Base-by-base conservation (phyloP, 2,329 filamentous ascomycete species). In the Fusarium miscanthi region DNA sequence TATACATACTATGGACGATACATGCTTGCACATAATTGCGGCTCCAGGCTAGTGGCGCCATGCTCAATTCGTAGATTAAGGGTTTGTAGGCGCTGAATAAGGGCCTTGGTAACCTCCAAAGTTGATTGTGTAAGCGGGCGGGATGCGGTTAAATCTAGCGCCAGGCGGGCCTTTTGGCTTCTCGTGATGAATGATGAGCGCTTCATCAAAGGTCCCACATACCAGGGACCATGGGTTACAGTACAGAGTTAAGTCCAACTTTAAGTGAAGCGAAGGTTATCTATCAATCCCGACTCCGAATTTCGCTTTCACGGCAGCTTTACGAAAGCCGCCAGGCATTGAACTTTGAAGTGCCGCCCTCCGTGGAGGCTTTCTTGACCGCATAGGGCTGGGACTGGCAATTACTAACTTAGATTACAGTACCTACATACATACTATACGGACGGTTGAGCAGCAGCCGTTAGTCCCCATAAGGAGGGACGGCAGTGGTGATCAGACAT, bases 351-450 rank as follows among this genome's bases (percentile, higher is more conserved):
- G 61, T 73, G 66, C 57, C 65, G 58, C 46, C 35, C 49, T 38
- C 43, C 19, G 37, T 41, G 37, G 49, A 52, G 49, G 33, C 19
- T 52, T 52, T 37, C 23, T 27, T 38, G 33, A 25, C 35, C 58
- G 43, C 56, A 41, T 73, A 72, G 65, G 70, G 70, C 70, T 71
- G 63, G 54, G 70, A 62, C 62, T 63, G 60, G 57, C 37, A 27
- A 52, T 35, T 33, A 49, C 30, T 49, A 33, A 49, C 30, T 33
- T 30, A 16, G 9, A 48, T 25, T 46, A n/a, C 30, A 56, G 38
- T 45, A 25, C 23, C 23, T 25, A 25, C 23, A 25, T 25, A 25
- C 23, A 25, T 25, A 27, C 48, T 35, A 49, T 25, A 35, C 12
- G 31, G 48, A 38, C 49, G 33, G 23, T 37, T n/a, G 33, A 38